phyloP scores from a whole-genome alignment of 176 grass and related monocot genomes.

The Microstegium vimineum region DNA sequence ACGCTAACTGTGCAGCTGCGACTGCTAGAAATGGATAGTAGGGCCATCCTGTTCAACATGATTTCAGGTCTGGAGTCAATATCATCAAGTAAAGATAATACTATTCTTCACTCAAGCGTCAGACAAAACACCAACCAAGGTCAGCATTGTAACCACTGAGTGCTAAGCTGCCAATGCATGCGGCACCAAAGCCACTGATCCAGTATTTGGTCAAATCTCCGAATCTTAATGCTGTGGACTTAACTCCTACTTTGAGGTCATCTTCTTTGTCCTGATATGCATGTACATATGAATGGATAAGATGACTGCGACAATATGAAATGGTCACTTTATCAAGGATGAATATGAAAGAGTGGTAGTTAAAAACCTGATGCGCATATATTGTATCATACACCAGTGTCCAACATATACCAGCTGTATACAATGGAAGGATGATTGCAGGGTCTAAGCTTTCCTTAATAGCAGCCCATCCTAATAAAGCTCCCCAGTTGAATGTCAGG shows the following conservation, averaged over 20 bases:
- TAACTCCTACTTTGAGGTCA: slow-evolving; percentile 77
- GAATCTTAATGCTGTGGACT: slow-evolving; percentile 89
- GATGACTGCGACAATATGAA: neutral
- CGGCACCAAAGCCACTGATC: slow-evolving; percentile 62
- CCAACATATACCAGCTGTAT: slow-evolving; percentile 82
- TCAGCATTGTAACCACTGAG: slow-evolving; percentile 75
- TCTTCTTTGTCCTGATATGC: slow-evolving; percentile 82
- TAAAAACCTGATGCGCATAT: slow-evolving; percentile 89
- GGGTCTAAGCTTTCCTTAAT: slow-evolving; percentile 67
- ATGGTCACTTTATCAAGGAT: neutral
- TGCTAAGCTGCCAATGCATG: slow-evolving; percentile 57
- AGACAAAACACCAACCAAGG: slow-evolving; percentile 44
- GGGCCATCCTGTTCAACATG: slow-evolving; percentile 65
- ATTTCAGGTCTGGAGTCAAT: slow-evolving; percentile 19
- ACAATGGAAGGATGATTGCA: slow-evolving; percentile 66
- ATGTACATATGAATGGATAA: neutral
- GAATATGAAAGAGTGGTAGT: neutral
- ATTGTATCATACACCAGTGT: slow-evolving; percentile 92
- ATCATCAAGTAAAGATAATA: neutral
- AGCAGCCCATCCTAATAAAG: slow-evolving; percentile 88
- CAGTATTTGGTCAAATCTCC: slow-evolving; percentile 72
- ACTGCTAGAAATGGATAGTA: slow-evolving; percentile 68
- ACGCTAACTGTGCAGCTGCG: slow-evolving; percentile 59
- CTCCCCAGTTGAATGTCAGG: slow-evolving; percentile 93
- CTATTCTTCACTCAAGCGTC: neutral